These are phyloP conservation scores for Dillenia turbinata DNA, from an alignment of 164 flowering plant species.

Conservation along the genomic window DNA sequence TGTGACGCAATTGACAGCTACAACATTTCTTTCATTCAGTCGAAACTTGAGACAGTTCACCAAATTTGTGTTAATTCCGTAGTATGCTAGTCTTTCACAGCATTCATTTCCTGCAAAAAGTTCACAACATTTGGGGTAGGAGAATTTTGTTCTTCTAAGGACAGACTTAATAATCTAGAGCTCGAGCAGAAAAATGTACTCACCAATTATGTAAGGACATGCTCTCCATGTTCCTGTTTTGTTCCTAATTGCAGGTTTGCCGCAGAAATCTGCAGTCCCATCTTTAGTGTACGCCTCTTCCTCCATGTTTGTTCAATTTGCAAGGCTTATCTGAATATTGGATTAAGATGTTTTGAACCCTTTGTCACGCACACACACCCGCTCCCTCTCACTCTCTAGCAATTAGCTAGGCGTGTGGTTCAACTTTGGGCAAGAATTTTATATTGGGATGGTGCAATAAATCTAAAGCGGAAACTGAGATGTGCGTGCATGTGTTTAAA, in stretches of 20 bases:
- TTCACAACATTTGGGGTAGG: too few species aligned
- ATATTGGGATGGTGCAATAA: too few species aligned
- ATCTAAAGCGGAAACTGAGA: too few species aligned
- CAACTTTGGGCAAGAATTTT: too few species aligned
- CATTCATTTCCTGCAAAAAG: constrained; percentile 31
- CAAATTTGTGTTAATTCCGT: constrained; percentile 37
- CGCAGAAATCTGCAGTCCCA: constrained; percentile 31
- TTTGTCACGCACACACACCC: too few species aligned
- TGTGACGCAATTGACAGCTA: constrained; percentile 26
- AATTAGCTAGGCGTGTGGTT: too few species aligned
- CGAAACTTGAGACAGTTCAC: constrained; percentile 27
- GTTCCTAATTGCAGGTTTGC: constrained; percentile 32
- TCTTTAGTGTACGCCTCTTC: constrained; percentile 35
- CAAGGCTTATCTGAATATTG: too few species aligned
- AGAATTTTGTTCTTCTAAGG: too few species aligned
- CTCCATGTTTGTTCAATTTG: not conserved
- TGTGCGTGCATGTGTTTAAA: too few species aligned
- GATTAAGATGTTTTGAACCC: too few species aligned
- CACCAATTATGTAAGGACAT: constrained; percentile 38
- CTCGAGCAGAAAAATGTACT: constrained; percentile 2
- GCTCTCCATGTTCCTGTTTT: constrained; percentile 50
- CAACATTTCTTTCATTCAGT: constrained; percentile 19
- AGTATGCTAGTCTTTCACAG: constrained; percentile 42
- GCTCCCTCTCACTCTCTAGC: too few species aligned
- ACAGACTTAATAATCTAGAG: not conserved